These are phyloP conservation scores for Angomonas ambiguus DNA, from an alignment of 208 protist genomes.

Conservation along the genomic window DNA sequence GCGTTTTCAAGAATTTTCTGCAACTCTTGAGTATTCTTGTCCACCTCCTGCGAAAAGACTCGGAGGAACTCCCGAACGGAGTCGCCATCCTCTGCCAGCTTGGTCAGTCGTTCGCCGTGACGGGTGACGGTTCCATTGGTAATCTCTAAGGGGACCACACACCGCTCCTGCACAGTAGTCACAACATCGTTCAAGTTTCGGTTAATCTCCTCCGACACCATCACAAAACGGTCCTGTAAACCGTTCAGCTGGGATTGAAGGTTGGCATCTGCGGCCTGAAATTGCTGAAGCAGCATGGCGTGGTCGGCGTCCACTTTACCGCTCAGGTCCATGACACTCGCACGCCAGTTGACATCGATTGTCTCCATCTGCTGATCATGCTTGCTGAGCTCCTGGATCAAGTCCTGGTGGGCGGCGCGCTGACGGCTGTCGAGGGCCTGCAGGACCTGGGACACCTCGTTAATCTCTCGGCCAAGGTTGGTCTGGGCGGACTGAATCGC, in stretches of 20 bases:
- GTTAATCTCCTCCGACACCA: conserved; percentile 19
- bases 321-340: conserved; percentile 59
- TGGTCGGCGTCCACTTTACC: conserved; percentile 35
- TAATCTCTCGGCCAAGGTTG: conserved; percentile 50
- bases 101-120: conserved; percentile 26
- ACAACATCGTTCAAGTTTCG: conserved; percentile 24
- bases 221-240: conserved; percentile 31
- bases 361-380: conserved; percentile 66
- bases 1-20: conserved; percentile 55
- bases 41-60: conserved; percentile 39
- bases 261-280: conserved; percentile 22
- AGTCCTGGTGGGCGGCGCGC: conserved; percentile 47
- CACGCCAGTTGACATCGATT: conserved; percentile 72
- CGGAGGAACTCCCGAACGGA: conserved; percentile 42
- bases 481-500: conserved; percentile 41
- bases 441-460: conserved; percentile 48
- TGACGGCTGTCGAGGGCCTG: conserved; percentile 53
- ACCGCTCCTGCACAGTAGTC: conserved; percentile 27
- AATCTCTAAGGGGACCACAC: conserved; percentile 32
- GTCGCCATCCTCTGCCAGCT: conserved; percentile 30
- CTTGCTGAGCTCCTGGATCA: conserved; percentile 66
- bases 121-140: conserved; percentile 22
- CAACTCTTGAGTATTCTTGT: conserved; percentile 49
- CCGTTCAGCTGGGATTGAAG: conserved; percentile 35
- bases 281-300: conserved; percentile 20